Evolutionary conservation across 1,284 basidiomycete genomes (phyloP).

Genomic region (Xerocomus minutiporus): DNA sequence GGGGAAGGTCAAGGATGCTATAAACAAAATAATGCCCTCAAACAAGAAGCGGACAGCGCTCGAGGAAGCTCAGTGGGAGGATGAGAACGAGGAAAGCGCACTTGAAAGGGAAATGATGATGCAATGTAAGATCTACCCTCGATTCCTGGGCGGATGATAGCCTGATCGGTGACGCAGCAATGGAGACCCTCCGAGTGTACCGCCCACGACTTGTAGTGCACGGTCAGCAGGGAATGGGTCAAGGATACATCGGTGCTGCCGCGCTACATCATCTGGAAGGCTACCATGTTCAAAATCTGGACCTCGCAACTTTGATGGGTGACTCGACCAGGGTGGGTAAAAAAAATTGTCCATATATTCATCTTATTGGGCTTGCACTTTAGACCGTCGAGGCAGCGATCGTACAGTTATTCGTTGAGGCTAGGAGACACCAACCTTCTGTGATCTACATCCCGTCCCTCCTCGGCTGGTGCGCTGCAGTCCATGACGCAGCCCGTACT

Average conservation of each 20-base stretch:
- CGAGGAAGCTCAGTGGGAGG: conserved; percentile 93
- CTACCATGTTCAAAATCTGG: conserved; percentile 91
- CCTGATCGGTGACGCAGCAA: conserved; percentile 49
- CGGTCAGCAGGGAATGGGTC: conserved; percentile 86
- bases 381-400: conserved; percentile 90
- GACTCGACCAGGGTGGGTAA: conserved; percentile 79
- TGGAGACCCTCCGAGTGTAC: conserved; percentile 88
- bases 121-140: conserved; percentile 58
- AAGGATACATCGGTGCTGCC: conserved; percentile 85
- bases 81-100: conserved; percentile 63
- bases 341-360: background rate
- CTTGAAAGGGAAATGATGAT: conserved; percentile 81
- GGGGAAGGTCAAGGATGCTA: conserved; percentile 65
- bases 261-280: conserved; percentile 93
- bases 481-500: conserved; percentile 80
- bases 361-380: background rate
- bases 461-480: conserved; percentile 78
- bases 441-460: conserved; percentile 94
- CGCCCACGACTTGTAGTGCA: conserved; percentile 86
- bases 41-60: conserved; percentile 75
- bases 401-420: conserved; percentile 96
- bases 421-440: conserved; percentile 95
- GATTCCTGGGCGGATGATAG: background rate
- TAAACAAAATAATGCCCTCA: conserved; percentile 68
- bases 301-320: conserved; percentile 84